Evolutionary conservation across 2,329 filamentous ascomycete species (phyloP), one percentile per base, ranked within the genome.

Genomic region (Ophiostoma himal-ulmi): DNA sequence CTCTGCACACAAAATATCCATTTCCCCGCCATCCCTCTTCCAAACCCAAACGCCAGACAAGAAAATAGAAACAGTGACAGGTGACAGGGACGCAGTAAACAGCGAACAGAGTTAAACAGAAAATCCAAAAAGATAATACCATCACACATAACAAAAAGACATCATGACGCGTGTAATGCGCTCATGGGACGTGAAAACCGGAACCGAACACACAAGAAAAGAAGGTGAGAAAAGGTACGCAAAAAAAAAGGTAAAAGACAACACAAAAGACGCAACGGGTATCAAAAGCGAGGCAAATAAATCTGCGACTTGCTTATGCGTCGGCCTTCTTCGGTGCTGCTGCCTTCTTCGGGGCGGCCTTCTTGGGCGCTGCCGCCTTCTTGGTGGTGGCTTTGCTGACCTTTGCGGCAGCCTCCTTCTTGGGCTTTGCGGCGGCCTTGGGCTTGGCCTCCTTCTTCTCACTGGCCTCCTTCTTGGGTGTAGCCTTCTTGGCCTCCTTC

Each of bases 391-490:
- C 75, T 17, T 79, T 78, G 73, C 77, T 76, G 7, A 79, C 78
- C 76, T 80, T 81, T 79, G 85, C 86, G 72, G 84, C 82, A 69
- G 91, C 73, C 13, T 79, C 78, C 76, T 81, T 82, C 80, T 73
- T 71, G 8, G 70, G 72, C 71, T 75, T 74, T 73, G 76, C 57
- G 14, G 44, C 62, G 5, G 48, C 64, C 69, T 70, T 68, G 52
- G 69, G 52, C 75, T 77, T 74, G 36, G 76, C 73, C 74, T 80
- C 78, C 74, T 77, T 77, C 76, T 66, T 75, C 70, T 41, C 64
- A 22, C 48, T 44, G 20, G n/a, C 66, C 67, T 76, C 76, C 77
- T 79, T 79, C 77, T 79, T 79, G 80, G 74, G 69, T 1, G 72
- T 72, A 17, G 69, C 69, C 41, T 68, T 67, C 69, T 70, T 79